Base-by-base conservation (phyloP, 768 basidiomycete species). In the Russula vinacea region DNA sequence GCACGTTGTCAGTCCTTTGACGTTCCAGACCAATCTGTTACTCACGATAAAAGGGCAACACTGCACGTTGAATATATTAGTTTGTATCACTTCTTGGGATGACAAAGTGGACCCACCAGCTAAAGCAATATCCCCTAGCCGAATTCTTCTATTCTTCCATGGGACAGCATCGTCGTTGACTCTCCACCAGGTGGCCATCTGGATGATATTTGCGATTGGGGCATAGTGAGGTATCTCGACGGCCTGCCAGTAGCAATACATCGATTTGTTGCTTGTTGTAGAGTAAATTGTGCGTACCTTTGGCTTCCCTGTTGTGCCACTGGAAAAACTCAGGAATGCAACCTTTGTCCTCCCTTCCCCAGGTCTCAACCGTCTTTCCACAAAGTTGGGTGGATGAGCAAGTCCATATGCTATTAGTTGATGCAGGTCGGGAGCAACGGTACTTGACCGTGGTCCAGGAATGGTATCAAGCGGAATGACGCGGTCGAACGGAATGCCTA, bases 311-410 rank as follows among this genome's bases (percentile, higher is more conserved):
- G 89, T 90, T 26, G 88, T 90, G 9, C 88, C 88, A 66, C 88
- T 89, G 1, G 88, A 90, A 68, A 90, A 88, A 58, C 80, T 83
- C 59, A 90, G 75, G 68, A 89, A 85, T 6, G 89, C 88, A 16
- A 90, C 63, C 50, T 83, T 81, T 14, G 76, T 81, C 70, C 79
- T 84, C 29, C 78, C 84, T 73, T 88, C 88, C 11, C 86, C 88
- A 14, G 78, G 77, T 29, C 70, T 68, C 47, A 89, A 76, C 35
- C 70, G 75, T 22, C 76, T 74, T 59, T 87, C 82, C 32, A 72
- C 70, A 68, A 82, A 87, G 61, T 67, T 71, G 69, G 66, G 76
- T 65, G 49, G 73, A 68, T 64, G 70, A 67, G 62, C 69, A 70
- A 70, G 69, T 10, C 80, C 80, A 70, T 80, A 75, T 8, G 73